phyloP scores from a whole-genome alignment of 345 rosid genomes.

The Aquilaria malaccensis region DNA sequence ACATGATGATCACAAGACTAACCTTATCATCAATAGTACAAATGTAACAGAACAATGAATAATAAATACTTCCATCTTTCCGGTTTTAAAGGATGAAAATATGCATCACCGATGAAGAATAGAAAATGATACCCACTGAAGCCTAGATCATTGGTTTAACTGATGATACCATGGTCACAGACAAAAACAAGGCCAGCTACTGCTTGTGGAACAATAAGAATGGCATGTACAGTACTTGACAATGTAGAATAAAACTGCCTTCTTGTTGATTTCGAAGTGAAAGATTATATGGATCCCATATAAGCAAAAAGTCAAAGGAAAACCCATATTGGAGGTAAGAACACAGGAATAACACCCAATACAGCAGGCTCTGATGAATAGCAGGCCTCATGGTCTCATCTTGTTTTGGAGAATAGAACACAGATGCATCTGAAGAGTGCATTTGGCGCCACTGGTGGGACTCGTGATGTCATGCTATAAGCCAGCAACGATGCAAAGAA shows the following conservation, averaged over 20 bases:
- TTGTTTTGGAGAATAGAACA: slow-evolving; percentile 39
- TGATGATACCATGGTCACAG: too few relatives aligned
- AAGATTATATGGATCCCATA: slow-evolving; percentile 36
- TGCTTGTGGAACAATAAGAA: slow-evolving; percentile 29
- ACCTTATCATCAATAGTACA: slow-evolving; percentile 36
- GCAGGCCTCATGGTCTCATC: slow-evolving; percentile 30
- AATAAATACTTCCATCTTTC: too few relatives aligned
- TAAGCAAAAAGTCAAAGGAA: slow-evolving; percentile 30
- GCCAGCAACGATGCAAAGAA: too few relatives aligned
- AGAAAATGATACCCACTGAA: too few relatives aligned
- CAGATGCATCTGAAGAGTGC: slow-evolving; percentile 22
- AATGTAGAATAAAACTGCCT: slow-evolving; percentile 45
- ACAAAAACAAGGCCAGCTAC: too few relatives aligned
- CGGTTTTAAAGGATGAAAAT: too few relatives aligned
- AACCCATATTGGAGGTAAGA: slow-evolving; percentile 32
- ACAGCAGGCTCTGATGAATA: slow-evolving; percentile 27
- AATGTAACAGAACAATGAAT: too few relatives aligned
- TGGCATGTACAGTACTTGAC: slow-evolving; percentile 24
- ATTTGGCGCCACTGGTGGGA: too few relatives aligned
- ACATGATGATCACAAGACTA: slow-evolving; percentile 19
- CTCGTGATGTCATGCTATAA: too few relatives aligned
- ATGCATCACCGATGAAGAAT: too few relatives aligned
- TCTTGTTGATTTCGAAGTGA: slow-evolving; percentile 48
- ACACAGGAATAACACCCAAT: slow-evolving; percentile 24
- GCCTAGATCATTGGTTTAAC: too few relatives aligned